These are phyloP conservation scores for Ilyonectria mors-panacis DNA, from an alignment of 2,329 filamentous ascomycete species.

Conservation along the genomic window DNA sequence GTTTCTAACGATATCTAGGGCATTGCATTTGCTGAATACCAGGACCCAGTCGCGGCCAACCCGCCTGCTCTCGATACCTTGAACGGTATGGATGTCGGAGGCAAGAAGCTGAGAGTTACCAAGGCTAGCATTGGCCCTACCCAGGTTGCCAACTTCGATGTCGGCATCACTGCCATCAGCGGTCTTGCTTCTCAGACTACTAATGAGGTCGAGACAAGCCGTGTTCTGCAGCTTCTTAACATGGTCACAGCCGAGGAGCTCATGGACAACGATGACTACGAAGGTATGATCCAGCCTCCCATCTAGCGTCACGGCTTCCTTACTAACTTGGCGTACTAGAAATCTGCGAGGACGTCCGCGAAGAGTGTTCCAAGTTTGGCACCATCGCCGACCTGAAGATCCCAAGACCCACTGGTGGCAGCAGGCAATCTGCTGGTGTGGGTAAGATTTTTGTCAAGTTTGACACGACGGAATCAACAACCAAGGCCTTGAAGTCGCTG, in stretches of 20 bases:
- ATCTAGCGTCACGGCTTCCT: background rate
- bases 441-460: constrained; percentile 99
- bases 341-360: constrained; percentile 94
- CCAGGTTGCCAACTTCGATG: constrained; percentile 92
- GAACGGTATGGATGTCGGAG: constrained; percentile 93
- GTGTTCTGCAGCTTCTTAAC: constrained; percentile 93
- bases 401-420: constrained; percentile 86
- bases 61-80: constrained; percentile 91
- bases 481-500: constrained; percentile 88
- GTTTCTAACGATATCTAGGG: constrained; percentile 71
- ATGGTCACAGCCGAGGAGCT: constrained; percentile 98
- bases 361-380: constrained; percentile 95
- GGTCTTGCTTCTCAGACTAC: constrained; percentile 94
- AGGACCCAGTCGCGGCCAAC: constrained; percentile 78
- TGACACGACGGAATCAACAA: constrained; percentile 81
- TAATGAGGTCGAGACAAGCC: constrained; percentile 82
- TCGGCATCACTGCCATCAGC: constrained; percentile 97
- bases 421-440: constrained; percentile 87
- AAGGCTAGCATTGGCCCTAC: constrained; percentile 94
- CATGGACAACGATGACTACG: constrained; percentile 94
- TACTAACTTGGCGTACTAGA: constrained; percentile 71
- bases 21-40: constrained; percentile 96
- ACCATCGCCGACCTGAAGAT: constrained; percentile 91
- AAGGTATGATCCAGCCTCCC: constrained; percentile 72
- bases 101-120: constrained; percentile 85